These are phyloP conservation scores for Tolypocladium album DNA, from an alignment of 2,329 filamentous ascomycete genomes.

Conservation along the genomic window DNA sequence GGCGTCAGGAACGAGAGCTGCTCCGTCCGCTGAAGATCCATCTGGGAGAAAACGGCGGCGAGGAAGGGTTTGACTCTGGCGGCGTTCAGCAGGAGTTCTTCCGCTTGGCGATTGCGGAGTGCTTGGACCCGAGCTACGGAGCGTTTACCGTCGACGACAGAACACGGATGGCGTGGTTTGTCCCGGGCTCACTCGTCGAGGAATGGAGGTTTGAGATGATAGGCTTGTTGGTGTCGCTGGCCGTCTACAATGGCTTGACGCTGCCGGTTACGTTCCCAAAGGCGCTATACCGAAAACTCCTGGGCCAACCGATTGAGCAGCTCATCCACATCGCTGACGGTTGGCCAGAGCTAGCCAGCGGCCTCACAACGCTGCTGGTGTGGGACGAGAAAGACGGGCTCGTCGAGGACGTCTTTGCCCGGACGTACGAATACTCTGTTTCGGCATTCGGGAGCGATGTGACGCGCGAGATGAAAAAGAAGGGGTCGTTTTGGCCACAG, in stretches of 20 bases:
- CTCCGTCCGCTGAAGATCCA: conserved; percentile 80
- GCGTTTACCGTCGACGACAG: conserved; percentile 69
- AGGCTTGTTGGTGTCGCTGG: conserved; percentile 78
- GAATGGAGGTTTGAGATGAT: conserved; percentile 86
- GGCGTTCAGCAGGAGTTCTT: conserved; percentile 98
- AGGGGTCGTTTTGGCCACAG: conserved; percentile 40
- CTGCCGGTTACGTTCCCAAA: conserved; percentile 82
- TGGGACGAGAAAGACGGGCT: conserved; percentile 68
- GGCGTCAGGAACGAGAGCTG: conserved; percentile 70
- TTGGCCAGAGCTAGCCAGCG: conserved; percentile 72
- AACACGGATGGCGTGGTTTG: conserved; percentile 80
- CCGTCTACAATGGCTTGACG: conserved; percentile 86
- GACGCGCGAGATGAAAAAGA: conserved; percentile 42
- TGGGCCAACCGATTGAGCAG: conserved; percentile 57
- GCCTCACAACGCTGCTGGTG: conserved; percentile 60
- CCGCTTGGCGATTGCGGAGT: conserved; percentile 68
- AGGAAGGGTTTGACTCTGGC: conserved; percentile 86
- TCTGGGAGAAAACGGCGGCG: conserved; percentile 69
- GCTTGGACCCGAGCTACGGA: conserved; percentile 66
- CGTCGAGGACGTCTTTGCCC: conserved; percentile 70
- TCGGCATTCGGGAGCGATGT: conserved; percentile 45
- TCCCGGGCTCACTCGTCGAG: conserved; percentile 69
- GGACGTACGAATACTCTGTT: conserved; percentile 78
- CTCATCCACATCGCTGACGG: conserved; percentile 74
- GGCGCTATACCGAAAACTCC: conserved; percentile 71